A percentile compares a stretch with the other conserved stretches of the same genome.
Evolutionary conservation across 768 basidiomycete species (phyloP).

Genomic region (Holtermannia corniformis): DNA sequence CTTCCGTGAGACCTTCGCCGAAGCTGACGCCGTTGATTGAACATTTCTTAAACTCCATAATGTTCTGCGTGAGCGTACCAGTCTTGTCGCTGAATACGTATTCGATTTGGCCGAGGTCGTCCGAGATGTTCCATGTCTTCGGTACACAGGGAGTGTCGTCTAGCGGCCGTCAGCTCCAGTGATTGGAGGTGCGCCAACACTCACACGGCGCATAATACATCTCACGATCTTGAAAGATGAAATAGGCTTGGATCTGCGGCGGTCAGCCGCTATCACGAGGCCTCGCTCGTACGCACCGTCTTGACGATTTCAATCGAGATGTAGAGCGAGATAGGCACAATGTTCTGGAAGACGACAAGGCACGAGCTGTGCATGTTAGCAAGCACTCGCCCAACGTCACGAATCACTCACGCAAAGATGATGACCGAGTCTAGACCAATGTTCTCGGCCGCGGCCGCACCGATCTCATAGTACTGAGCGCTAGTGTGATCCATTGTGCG

Average conservation of each 20-base stretch:
- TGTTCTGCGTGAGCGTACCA: slow-evolving; percentile 91
- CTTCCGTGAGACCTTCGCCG: slow-evolving; percentile 92
- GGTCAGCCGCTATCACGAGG: not conserved
- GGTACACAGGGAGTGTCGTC: slow-evolving; percentile 79
- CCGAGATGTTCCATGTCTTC: slow-evolving; percentile 97
- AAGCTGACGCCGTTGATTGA: slow-evolving; percentile 74
- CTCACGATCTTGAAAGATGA: slow-evolving; percentile 90
- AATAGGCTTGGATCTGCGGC: slow-evolving; percentile 70
- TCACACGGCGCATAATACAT: slow-evolving; percentile 74
- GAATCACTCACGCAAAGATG: slow-evolving; percentile 70
- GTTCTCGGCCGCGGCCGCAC: slow-evolving; percentile 55
- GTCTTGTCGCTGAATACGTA: slow-evolving; percentile 92
- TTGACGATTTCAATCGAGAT: slow-evolving; percentile 98
- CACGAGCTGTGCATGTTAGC: slow-evolving; percentile 55
- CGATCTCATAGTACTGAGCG: slow-evolving; percentile 60
- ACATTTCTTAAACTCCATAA: slow-evolving; percentile 98
- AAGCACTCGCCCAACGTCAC: not conserved
- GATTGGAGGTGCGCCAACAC: slow-evolving; percentile 2
- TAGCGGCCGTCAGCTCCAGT: slow-evolving; percentile 7
- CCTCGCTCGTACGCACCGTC: slow-evolving; percentile 45
- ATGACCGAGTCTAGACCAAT: slow-evolving; percentile 65
- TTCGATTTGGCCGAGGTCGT: slow-evolving; percentile 97
- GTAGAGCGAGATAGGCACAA: slow-evolving; percentile 89
- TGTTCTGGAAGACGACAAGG: slow-evolving; percentile 94
- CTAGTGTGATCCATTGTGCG: slow-evolving; percentile 57